These are phyloP conservation scores for Microbotryum violaceum DNA, from an alignment of 1,284 basidiomycete species.

Conservation along the genomic window DNA sequence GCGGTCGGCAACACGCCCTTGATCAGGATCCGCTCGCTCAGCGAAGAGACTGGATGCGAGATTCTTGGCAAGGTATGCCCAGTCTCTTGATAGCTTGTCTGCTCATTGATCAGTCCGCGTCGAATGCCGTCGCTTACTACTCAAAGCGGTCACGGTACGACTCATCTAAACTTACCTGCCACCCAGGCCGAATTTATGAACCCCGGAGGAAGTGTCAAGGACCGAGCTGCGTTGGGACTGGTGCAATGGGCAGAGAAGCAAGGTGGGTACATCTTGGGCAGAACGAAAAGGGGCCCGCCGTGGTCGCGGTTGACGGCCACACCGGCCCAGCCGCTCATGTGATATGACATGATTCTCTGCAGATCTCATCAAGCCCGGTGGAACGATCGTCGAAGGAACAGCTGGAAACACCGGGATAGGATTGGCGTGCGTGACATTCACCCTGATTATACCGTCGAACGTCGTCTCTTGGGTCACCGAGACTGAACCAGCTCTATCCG, in stretches of 20 bases:
- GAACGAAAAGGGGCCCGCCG: background rate
- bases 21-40: constrained; percentile 76
- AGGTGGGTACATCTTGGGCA: constrained; percentile 53
- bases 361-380: constrained; percentile 74
- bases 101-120: too few species aligned
- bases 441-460: too few species aligned
- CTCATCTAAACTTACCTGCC: too few species aligned
- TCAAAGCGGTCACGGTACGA: too few species aligned
- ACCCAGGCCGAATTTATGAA: constrained; percentile 73
- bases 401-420: constrained; percentile 85
- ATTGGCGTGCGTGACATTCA: too few species aligned
- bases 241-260: constrained; percentile 80
- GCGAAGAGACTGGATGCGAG: constrained; percentile 78
- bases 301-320: background rate
- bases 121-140: too few species aligned
- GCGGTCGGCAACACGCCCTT: constrained; percentile 92
- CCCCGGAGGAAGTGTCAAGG: constrained; percentile 98
- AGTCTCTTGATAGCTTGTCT: too few species aligned
- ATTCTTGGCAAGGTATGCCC: constrained; percentile 75
- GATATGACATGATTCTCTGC: background rate
- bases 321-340: background rate
- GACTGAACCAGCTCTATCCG: background rate
- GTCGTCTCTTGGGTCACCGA: background rate
- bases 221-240: constrained; percentile 87
- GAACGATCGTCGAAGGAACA: constrained; percentile 94